These are phyloP conservation scores for Pseudogymnoascus sp. DNA, from an alignment of 2,329 filamentous ascomycete genomes.

Conservation along the genomic window DNA sequence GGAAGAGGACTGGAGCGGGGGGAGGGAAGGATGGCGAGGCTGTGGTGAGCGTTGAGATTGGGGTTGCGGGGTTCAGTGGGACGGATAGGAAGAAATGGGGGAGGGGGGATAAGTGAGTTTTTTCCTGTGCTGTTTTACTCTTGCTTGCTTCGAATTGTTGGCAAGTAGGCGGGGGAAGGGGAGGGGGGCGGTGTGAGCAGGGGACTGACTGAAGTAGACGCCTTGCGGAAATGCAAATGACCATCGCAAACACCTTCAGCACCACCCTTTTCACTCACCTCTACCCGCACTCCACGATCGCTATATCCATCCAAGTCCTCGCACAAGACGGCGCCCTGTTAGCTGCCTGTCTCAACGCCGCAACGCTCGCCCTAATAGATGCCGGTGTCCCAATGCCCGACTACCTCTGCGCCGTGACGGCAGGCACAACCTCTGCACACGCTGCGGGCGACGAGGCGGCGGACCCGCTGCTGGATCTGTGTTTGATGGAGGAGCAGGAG, in stretches of 20 bases:
- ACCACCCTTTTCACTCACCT: constrained; percentile 75
- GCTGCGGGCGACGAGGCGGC: constrained; percentile 57
- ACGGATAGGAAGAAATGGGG: constrained; percentile 73
- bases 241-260: constrained; percentile 68
- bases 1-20: constrained; percentile 38
- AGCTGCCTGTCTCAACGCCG: constrained; percentile 82
- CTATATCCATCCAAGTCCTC: constrained; percentile 76
- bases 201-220: constrained; percentile 43
- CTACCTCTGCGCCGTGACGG: constrained; percentile 81
- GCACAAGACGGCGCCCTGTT: constrained; percentile 85
- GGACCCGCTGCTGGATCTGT: constrained; percentile 74
- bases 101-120: constrained; percentile 66
- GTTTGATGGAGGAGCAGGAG: constrained; percentile 74
- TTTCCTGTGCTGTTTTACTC: neutral
- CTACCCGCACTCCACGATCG: constrained; percentile 81
- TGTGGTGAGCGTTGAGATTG: constrained; percentile 71
- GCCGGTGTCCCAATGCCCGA: constrained; percentile 93
- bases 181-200: neutral
- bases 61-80: constrained; percentile 78
- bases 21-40: constrained; percentile 40
- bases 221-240: constrained; percentile 70
- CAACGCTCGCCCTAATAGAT: constrained; percentile 85
- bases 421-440: constrained; percentile 66
- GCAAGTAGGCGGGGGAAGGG: no score
- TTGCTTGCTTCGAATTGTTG: neutral